These are phyloP conservation scores for Flammula alnicola DNA, from an alignment of 1,284 basidiomycete species.

Conservation along the genomic window DNA sequence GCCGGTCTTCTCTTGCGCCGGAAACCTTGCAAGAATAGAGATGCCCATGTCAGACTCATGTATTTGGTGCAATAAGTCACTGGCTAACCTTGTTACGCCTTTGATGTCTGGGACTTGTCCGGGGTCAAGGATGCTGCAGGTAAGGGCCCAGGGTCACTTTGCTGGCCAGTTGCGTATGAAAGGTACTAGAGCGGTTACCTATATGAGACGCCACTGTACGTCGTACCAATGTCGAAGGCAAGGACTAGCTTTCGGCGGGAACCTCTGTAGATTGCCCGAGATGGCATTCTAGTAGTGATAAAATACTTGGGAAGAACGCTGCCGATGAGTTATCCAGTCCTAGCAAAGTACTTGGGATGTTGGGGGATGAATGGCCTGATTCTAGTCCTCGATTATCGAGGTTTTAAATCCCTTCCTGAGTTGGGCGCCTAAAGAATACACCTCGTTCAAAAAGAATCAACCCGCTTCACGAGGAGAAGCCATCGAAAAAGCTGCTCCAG, in stretches of 20 bases:
- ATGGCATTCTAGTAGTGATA: not conserved
- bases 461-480: not conserved
- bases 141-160: not conserved
- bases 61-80: not conserved
- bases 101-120: conserved; percentile 45
- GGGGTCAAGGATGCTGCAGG: conserved; percentile 15
- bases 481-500: too few relatives aligned
- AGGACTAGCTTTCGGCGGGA: conserved; percentile 45
- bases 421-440: conserved; percentile 1
- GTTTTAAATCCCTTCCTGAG: not conserved
- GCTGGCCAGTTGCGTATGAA: not conserved
- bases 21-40: conserved; percentile 14
- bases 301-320: too few relatives aligned
- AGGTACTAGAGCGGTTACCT: conserved; percentile 19
- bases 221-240: conserved; percentile 58
- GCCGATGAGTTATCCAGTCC: too few relatives aligned
- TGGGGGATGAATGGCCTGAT: too few relatives aligned
- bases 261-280: conserved; percentile 33
- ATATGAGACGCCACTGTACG: conserved; percentile 56
- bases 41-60: not conserved
- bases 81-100: conserved; percentile 37
- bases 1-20: conserved; percentile 22
- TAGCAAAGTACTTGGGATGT: too few relatives aligned
- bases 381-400: too few relatives aligned
- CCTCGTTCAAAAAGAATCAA: not conserved